These are phyloP conservation scores for Calendula officinalis DNA, from an alignment of 129 eudicot genomes.

Conservation along the genomic window DNA sequence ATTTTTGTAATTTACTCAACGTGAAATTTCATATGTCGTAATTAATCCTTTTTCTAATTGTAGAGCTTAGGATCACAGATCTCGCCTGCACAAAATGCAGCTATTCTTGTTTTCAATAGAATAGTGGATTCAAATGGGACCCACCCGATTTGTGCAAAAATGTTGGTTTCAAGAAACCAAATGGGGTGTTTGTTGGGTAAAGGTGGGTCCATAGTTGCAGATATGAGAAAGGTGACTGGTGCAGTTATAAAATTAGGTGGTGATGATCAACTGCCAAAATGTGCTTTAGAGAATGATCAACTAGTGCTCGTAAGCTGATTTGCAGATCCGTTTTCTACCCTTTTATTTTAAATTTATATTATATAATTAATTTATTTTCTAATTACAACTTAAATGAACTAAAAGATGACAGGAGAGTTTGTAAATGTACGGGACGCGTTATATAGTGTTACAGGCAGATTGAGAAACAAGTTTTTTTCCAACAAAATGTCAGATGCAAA, in stretches of 20 bases:
- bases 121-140: conserved; percentile 35
- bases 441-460: conserved; percentile 54
- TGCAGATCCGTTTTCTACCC: no score
- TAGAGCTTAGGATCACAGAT: conserved; percentile 55
- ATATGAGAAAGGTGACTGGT: conserved; percentile 79
- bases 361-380: neutral
- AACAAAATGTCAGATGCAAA: conserved; percentile 35
- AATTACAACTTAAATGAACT: neutral
- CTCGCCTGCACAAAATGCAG: conserved; percentile 80
- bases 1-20: neutral
- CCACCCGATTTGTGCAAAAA: conserved; percentile 39
- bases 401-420: conserved; percentile 69
- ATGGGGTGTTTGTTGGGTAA: conserved; percentile 89
- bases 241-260: conserved; percentile 55
- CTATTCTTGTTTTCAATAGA: conserved; percentile 52
- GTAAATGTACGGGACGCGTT: conserved; percentile 65
- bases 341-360: neutral
- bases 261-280: conserved; percentile 60
- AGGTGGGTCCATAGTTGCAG: conserved; percentile 78
- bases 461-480: conserved; percentile 51
- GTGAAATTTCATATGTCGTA: neutral
- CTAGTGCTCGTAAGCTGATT: conserved; percentile 72
- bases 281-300: conserved; percentile 57
- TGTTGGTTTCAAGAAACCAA: conserved; percentile 59
- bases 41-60: conserved; percentile 15